These are phyloP conservation scores for Blepharisma undulans DNA, from an alignment of 169 alveolate genomes.

Conservation along the genomic window DNA sequence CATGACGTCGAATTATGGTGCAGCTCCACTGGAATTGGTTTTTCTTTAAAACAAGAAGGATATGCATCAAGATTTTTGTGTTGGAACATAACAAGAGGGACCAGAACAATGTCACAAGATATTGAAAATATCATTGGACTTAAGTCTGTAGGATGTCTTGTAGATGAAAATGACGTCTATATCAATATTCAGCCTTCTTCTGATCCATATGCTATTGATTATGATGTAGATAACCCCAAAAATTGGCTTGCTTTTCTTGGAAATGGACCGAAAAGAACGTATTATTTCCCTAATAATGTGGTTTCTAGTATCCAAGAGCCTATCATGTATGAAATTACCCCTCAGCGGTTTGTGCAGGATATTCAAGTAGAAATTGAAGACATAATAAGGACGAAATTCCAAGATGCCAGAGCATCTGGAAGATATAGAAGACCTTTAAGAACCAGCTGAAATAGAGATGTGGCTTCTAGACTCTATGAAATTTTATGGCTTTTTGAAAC, in stretches of 20 bases:
- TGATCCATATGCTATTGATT: constrained; percentile 80
- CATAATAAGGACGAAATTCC: constrained; percentile 21
- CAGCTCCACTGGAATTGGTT: constrained; percentile 83
- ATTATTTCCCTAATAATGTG: constrained; percentile 55
- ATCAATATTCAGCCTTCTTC: constrained; percentile 69
- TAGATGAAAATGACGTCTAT: constrained; percentile 81
- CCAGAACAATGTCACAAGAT: constrained; percentile 51
- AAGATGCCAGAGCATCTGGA: not conserved
- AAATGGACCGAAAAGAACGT: constrained; percentile 45
- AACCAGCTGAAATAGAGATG: not conserved
- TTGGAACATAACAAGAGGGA: constrained; percentile 67
- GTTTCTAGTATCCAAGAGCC: constrained; percentile 51
- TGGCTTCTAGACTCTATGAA: not conserved
- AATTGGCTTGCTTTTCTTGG: constrained; percentile 82
- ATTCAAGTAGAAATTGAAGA: constrained; percentile 32
- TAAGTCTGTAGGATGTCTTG: constrained; percentile 78
- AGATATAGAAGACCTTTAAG: not conserved
- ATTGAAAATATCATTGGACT: constrained; percentile 77
- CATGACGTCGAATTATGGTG: constrained; percentile 86
- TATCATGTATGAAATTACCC: constrained; percentile 45
- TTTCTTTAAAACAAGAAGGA: constrained; percentile 69
- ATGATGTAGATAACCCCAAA: constrained; percentile 68
- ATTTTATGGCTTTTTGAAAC: not conserved
- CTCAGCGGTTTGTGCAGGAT: constrained; percentile 27
- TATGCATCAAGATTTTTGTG: constrained; percentile 61